A percentile compares a stretch with the other conserved stretches of the same genome.
phyloP scores from a whole-genome alignment of 176 grass and related monocot species.

The Oryza officinalis region DNA sequence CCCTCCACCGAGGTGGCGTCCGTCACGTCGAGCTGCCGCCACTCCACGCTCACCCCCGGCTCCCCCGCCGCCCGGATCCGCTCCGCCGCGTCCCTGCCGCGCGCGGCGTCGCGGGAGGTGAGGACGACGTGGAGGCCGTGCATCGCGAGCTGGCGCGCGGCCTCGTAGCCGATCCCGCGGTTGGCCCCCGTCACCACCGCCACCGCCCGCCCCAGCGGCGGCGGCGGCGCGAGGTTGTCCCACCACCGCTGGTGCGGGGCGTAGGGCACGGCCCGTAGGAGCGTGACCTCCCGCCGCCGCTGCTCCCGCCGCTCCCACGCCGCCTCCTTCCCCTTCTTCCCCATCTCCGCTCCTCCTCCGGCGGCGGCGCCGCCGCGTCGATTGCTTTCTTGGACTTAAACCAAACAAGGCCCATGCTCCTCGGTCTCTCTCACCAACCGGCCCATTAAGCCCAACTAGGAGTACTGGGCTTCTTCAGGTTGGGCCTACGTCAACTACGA shows the following conservation, averaged over 20 bases:
- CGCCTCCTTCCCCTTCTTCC: slow-evolving; percentile 78
- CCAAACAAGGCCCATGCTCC: too few relatives aligned
- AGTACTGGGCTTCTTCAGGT: neutral
- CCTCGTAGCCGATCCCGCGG: slow-evolving; percentile 83
- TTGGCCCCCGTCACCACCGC: slow-evolving; percentile 84
- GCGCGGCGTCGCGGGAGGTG: slow-evolving; percentile 53
- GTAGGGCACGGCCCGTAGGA: slow-evolving; percentile 68
- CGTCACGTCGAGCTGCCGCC: slow-evolving; percentile 62
- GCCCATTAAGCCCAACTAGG: neutral
- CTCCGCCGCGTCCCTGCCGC: slow-evolving; percentile 34
- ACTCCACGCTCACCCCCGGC: slow-evolving; percentile 37
- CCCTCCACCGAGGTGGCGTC: slow-evolving; percentile 56
- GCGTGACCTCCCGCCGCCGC: slow-evolving; percentile 62
- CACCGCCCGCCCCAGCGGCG: slow-evolving; percentile 47
- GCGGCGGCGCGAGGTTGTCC: slow-evolving; percentile 1
- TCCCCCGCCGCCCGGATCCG: slow-evolving; percentile 13
- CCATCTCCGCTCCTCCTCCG: slow-evolving; percentile 38
- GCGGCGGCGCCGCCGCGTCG: too few relatives aligned
- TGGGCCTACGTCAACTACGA: neutral
- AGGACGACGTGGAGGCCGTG: slow-evolving; percentile 79
- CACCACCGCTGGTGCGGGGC: slow-evolving; percentile 45
- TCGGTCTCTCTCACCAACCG: neutral
- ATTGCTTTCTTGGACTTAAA: neutral
- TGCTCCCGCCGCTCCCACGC: slow-evolving; percentile 67
- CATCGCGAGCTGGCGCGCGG: slow-evolving; percentile 59